phyloP scores from a whole-genome alignment of 2,329 filamentous ascomycete species.

The Didymella glomerata region DNA sequence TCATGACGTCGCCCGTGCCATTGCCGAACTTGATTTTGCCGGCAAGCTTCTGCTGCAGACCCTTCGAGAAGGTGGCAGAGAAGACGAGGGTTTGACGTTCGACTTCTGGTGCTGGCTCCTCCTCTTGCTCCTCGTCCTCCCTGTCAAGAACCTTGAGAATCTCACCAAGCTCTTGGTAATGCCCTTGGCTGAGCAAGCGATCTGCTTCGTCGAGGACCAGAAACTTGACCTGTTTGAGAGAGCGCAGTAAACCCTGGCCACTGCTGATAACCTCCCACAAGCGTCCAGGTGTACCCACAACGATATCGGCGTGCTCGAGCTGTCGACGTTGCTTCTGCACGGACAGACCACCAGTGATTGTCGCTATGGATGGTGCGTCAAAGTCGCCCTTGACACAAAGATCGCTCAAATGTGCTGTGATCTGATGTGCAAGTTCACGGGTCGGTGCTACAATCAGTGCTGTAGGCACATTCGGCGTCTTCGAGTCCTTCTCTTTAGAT shows the following conservation, averaged over 20 bases:
- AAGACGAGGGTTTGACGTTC: conserved; percentile 90
- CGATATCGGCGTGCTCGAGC: conserved; percentile 83
- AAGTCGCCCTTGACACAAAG: conserved; percentile 74
- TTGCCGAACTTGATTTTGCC: conserved; percentile 69
- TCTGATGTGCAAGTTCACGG: conserved; percentile 90
- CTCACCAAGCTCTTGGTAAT: conserved; percentile 93
- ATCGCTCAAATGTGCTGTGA: conserved; percentile 80
- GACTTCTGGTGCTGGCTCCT: conserved; percentile 35
- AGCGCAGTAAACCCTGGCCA: conserved; percentile 71
- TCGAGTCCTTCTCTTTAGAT: conserved; percentile 44
- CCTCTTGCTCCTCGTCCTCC: conserved; percentile 55
- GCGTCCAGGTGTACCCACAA: conserved; percentile 91
- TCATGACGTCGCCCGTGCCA: conserved; percentile 67
- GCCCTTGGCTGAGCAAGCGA: conserved; percentile 86
- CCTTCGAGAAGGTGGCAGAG: conserved; percentile 93
- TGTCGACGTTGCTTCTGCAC: conserved; percentile 94
- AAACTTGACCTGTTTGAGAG: conserved; percentile 78
- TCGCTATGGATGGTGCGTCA: conserved; percentile 70
- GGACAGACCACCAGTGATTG: conserved; percentile 89
- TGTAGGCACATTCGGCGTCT: conserved; percentile 56
- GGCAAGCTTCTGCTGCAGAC: conserved; percentile 87
- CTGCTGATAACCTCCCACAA: conserved; percentile 92
- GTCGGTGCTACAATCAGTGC: conserved; percentile 88
- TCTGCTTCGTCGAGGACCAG: conserved; percentile 95
- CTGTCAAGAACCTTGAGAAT: conserved; percentile 84